Evolutionary conservation across 768 basidiomycete species (phyloP), one percentile per base, ranked within the genome.

Genomic region (Exidia glandulosa): DNA sequence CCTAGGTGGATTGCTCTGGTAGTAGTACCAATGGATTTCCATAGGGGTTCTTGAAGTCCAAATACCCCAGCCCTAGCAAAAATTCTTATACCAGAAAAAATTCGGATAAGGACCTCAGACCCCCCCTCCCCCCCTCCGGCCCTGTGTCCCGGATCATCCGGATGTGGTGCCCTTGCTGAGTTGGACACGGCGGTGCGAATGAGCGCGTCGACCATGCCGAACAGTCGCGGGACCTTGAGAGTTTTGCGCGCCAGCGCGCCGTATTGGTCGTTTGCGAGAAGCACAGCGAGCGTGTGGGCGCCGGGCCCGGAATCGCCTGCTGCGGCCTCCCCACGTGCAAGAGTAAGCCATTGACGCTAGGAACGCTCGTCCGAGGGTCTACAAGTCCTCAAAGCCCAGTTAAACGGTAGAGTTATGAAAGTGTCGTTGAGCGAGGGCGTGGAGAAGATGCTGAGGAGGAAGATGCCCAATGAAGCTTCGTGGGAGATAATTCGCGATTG

Each of bases 271-370:
- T 27, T 27, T 19, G 10, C 29, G n/a, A 23, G 32, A 2, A 41
- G 88, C 16, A 90, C 75, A 6, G 79, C 81, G 7, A 90, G 71
- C 1, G 81, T 76, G 54, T 84, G 79, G 65, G 88, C 84, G 12
- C 86, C 79, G 66, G 85, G 86, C 13, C 71, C 71, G 60, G 81
- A 78, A 59, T 84, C 80, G 1, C 84, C 85, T 23, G 88, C 73
- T 68, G 87, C 88, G 65, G n/a, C n/a, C n/a, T 90, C 89, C 13
- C 88, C 81, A 86, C 88, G 91, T 2, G 87, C 85, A 66, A 85
- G 85, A 91, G 71, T 13, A 88, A 81, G 56, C 78, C 76, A 2
- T 83, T 77, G 7, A 90, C 77, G 1, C 89, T 54, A 90, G 71
- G 62, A 80, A 83, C 0, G 85, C 85, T 60, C 85, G 78, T 10